phyloP scores from a whole-genome alignment of 2,329 filamentous ascomycete species.

The Alternaria dauci region DNA sequence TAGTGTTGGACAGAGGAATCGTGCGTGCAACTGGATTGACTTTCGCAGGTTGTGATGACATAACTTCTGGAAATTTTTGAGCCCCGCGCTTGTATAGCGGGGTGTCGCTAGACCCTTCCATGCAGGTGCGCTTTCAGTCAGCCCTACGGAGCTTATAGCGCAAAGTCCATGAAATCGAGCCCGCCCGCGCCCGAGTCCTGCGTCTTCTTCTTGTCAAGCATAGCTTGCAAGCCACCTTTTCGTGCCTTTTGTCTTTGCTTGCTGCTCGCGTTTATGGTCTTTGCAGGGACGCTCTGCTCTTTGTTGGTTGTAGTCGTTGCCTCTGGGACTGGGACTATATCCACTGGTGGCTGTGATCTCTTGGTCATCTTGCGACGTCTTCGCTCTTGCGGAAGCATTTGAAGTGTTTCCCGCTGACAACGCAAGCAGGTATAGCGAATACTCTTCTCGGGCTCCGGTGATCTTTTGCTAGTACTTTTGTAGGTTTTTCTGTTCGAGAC shows the following conservation, averaged over 20 bases:
- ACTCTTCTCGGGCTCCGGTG: slow-evolving; percentile 26
- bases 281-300: slow-evolving; percentile 27
- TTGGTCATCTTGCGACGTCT: slow-evolving; percentile 32
- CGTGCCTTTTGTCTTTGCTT: slow-evolving; percentile 65
- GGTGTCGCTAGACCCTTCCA: slow-evolving; percentile 35
- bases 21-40: not conserved
- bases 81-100: slow-evolving; percentile 43
- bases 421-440: slow-evolving; percentile 41
- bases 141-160: slow-evolving; percentile 51
- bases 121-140: slow-evolving; percentile 24
- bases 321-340: slow-evolving; percentile 4
- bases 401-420: slow-evolving; percentile 45
- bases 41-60: slow-evolving; percentile 26
- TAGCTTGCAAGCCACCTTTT: slow-evolving; percentile 63
- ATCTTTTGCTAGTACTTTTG: slow-evolving; percentile 11
- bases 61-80: slow-evolving; percentile 42
- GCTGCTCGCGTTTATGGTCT: slow-evolving; percentile 57
- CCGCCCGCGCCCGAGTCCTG: slow-evolving; percentile 45
- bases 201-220: slow-evolving; percentile 58
- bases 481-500: slow-evolving; percentile 21
- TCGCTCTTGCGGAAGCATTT: slow-evolving; percentile 21
- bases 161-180: slow-evolving; percentile 64
- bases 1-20: not conserved
- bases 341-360: slow-evolving; percentile 12
- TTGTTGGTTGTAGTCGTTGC: slow-evolving; percentile 13